These are phyloP conservation scores for Monosporozyma servazzii DNA, from an alignment of 805 yeast species.

Conservation along the genomic window DNA sequence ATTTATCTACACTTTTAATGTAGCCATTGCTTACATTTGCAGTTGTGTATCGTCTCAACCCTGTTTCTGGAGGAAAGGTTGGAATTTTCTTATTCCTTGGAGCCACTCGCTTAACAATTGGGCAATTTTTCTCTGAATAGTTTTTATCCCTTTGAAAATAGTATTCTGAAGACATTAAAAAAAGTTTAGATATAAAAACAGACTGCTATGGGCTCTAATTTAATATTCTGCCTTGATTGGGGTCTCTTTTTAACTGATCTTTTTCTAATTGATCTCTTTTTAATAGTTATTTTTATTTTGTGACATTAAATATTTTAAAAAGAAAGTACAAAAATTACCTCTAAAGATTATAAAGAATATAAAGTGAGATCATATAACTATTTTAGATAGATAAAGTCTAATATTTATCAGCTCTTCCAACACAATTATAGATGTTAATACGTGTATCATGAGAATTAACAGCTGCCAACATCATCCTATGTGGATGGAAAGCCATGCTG, in stretches of 20 bases:
- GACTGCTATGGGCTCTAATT: no score
- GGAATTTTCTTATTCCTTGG: neutral
- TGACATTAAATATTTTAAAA: neutral
- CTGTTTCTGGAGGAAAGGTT: neutral
- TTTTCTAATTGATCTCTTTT: neutral
- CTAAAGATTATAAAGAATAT: neutral
- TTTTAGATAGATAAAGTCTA: neutral
- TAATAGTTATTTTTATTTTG: neutral
- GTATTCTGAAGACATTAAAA: neutral
- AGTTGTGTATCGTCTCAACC: neutral
- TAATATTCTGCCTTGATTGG: neutral
- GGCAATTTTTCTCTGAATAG: neutral
- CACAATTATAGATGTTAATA: conserved; percentile 52
- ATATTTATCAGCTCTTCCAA: neutral
- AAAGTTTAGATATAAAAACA: no score
- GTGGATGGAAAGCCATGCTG: conserved; percentile 78
- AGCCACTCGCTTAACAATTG: neutral
- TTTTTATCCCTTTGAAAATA: neutral
- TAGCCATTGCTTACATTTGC: neutral
- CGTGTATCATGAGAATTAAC: conserved; percentile 70
- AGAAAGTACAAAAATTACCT: neutral
- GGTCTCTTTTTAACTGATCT: no score
- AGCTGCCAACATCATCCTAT: conserved; percentile 85
- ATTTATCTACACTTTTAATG: neutral
- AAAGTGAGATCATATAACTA: neutral